phyloP scores from a whole-genome alignment of 2,329 filamentous ascomycete species.

The Alternaria metachromatica region DNA sequence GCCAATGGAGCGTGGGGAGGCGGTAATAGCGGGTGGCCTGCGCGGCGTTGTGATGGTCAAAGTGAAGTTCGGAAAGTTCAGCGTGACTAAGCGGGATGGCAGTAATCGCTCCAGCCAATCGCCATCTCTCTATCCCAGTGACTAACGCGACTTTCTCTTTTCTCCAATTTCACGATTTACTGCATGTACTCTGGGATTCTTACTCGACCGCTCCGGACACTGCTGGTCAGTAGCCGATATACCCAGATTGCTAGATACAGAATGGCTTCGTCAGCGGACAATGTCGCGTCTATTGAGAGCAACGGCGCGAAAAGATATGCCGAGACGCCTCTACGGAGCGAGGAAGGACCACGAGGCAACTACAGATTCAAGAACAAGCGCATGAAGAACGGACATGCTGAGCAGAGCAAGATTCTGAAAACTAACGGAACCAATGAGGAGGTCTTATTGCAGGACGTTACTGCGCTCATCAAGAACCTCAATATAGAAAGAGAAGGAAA shows the following conservation, averaged over 20 bases:
- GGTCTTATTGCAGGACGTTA: constrained; percentile 56
- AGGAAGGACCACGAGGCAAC: constrained; percentile 44
- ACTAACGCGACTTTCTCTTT: constrained; percentile 37
- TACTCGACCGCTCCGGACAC: constrained; percentile 34
- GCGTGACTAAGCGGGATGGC: constrained; percentile 30
- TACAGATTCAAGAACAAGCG: constrained; percentile 56
- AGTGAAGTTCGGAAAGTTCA: constrained; percentile 31
- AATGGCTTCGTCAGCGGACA: constrained; percentile 45
- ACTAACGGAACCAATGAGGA: constrained; percentile 58
- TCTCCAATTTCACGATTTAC: constrained; percentile 14
- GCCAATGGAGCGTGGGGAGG: constrained; percentile 30
- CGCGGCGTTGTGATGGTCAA: constrained; percentile 17
- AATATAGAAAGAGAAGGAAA: constrained; percentile 30
- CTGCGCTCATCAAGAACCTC: constrained; percentile 50
- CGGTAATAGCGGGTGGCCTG: constrained; percentile 10
- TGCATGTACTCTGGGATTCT: constrained; percentile 32
- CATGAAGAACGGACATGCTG: constrained; percentile 52
- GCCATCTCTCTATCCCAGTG: constrained; percentile 28
- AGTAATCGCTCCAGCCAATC: constrained; percentile 31
- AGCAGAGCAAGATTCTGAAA: constrained; percentile 43
- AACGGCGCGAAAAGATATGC: constrained; percentile 44
- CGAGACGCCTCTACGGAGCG: constrained; percentile 41
- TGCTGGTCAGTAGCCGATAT: constrained; percentile 25
- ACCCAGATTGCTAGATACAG: constrained; percentile 22
- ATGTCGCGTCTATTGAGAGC: constrained; percentile 38